Conservation (phyloP, 768 basidiomycete species). For the Rhodosporidiobolus odoratus region DNA sequence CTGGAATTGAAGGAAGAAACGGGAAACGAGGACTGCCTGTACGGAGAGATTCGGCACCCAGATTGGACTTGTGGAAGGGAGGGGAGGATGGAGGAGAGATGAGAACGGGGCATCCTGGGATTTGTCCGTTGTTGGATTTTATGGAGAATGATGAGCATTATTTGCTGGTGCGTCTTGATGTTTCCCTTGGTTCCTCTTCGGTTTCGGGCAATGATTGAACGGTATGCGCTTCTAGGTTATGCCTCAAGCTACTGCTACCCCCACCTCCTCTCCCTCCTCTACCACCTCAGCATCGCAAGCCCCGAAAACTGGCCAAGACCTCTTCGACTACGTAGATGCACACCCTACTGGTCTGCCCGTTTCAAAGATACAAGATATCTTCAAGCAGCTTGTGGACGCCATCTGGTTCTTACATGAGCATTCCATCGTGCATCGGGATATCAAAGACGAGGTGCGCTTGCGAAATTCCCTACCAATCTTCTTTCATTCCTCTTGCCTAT, state of each 20-base stretch:
- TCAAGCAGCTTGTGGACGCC: constrained; percentile 92
- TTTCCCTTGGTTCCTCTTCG: constrained; percentile 23
- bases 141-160: constrained; percentile 96
- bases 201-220: constrained; percentile 45
- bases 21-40: constrained; percentile 50
- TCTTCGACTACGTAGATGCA: constrained; percentile 90
- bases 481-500: background rate
- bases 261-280: constrained; percentile 44
- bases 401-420: constrained; percentile 74
- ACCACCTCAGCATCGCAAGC: constrained; percentile 51
- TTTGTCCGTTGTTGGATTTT: constrained; percentile 89
- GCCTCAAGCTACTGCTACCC: constrained; percentile 24
- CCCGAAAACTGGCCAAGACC: constrained; percentile 56
- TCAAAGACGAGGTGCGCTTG: constrained; percentile 78
- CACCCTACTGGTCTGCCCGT: constrained; percentile 80
- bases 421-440: constrained; percentile 94
- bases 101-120: constrained; percentile 81
- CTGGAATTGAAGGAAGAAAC: too few species aligned
- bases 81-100: constrained; percentile 58
- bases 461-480: too few species aligned
- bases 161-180: constrained; percentile 77
- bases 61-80: constrained; percentile 25
- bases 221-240: constrained; percentile 34
- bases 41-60: constrained; percentile 28
- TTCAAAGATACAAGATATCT: constrained; percentile 67